Evolutionary conservation across 306 rosid genomes (phyloP).

Genomic region (Calophaca sinica): DNA sequence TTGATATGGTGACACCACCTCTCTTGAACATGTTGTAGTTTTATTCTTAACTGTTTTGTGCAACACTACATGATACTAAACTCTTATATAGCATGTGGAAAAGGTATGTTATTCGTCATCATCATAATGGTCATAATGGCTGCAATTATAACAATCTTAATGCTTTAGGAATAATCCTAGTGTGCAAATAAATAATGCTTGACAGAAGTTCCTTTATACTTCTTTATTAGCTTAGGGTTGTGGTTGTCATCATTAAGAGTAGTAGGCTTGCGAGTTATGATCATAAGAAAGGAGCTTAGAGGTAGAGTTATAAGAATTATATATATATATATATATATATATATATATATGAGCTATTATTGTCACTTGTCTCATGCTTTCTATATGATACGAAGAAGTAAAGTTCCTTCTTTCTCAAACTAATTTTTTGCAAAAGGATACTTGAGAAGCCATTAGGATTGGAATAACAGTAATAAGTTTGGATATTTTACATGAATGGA

Average conservation of each 20-base stretch:
- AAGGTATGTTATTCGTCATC: slow-evolving; percentile 53
- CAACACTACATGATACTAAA: slow-evolving; percentile 19
- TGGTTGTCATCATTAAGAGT: slow-evolving; percentile 72
- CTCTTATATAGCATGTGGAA: slow-evolving; percentile 57
- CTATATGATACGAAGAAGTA: slow-evolving; percentile 6
- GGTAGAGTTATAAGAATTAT: neutral
- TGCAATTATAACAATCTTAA: slow-evolving; percentile 70
- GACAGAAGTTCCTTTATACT: slow-evolving; percentile 40
- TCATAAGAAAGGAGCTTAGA: slow-evolving; percentile 10
- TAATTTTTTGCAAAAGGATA: too few species aligned
- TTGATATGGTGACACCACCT: slow-evolving; percentile 57
- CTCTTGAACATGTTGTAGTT: slow-evolving; percentile 62
- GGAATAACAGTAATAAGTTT: too few species aligned
- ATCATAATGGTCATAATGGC: slow-evolving; percentile 74
- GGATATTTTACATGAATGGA: too few species aligned
- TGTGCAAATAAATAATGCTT: slow-evolving; percentile 57
- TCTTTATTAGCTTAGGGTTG: slow-evolving; percentile 57
- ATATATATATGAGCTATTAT: slow-evolving; percentile 25
- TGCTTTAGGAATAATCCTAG: slow-evolving; percentile 66
- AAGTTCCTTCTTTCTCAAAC: neutral
- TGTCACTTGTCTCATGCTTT: slow-evolving; percentile 34
- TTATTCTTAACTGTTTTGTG: neutral
- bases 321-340: neutral
- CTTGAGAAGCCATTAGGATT: too few species aligned
- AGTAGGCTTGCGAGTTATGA: slow-evolving; percentile 44